These are phyloP conservation scores for Lachancea thermotolerans DNA, from an alignment of 805 yeast species.

Conservation along the genomic window DNA sequence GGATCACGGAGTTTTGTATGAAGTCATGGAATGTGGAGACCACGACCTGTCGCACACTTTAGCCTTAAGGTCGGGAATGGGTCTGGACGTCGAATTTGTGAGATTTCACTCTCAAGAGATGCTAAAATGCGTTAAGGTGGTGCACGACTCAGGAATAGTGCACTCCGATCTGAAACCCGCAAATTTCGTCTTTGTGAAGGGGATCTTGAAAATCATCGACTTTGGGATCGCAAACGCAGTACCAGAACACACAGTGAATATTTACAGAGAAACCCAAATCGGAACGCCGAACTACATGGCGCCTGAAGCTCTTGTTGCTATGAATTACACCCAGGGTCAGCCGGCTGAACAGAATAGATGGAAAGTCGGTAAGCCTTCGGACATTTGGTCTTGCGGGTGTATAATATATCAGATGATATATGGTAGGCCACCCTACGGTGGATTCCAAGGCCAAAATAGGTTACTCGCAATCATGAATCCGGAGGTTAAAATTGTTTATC, in stretches of 20 bases:
- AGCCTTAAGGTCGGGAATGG: slow-evolving; percentile 42
- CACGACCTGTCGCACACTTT: slow-evolving; percentile 80
- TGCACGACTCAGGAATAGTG: slow-evolving; percentile 81
- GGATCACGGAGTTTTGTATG: slow-evolving; percentile 51
- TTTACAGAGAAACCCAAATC: slow-evolving; percentile 82
- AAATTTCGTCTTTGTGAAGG: slow-evolving; percentile 73
- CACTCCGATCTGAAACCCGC: slow-evolving; percentile 74
- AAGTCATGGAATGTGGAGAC: slow-evolving; percentile 95
- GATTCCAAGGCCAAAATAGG: slow-evolving; percentile 67
- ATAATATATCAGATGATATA: slow-evolving; percentile 93
- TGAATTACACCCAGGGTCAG: slow-evolving; percentile 30
- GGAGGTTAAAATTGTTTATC: slow-evolving; percentile 60
- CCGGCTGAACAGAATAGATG: slow-evolving; percentile 30
- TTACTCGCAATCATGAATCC: slow-evolving; percentile 83
- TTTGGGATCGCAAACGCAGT: slow-evolving; percentile 95
- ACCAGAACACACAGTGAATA: slow-evolving; percentile 84
- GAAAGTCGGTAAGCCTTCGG: slow-evolving; percentile 93
- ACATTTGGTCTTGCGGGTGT: slow-evolving; percentile 97
- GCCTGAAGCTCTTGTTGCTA: slow-evolving; percentile 81
- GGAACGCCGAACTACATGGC: slow-evolving; percentile 99
- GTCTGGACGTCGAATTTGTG: slow-evolving; percentile 68
- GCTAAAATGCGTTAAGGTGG: slow-evolving; percentile 75
- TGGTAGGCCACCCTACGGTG: slow-evolving; percentile 86
- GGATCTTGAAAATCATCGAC: slow-evolving; percentile 81
- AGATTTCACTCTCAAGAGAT: slow-evolving; percentile 73